Evolutionary conservation across 352 stramenopile genomes (phyloP), one percentile per base, ranked within the genome.

Genomic region (Phytophthora rubi): DNA sequence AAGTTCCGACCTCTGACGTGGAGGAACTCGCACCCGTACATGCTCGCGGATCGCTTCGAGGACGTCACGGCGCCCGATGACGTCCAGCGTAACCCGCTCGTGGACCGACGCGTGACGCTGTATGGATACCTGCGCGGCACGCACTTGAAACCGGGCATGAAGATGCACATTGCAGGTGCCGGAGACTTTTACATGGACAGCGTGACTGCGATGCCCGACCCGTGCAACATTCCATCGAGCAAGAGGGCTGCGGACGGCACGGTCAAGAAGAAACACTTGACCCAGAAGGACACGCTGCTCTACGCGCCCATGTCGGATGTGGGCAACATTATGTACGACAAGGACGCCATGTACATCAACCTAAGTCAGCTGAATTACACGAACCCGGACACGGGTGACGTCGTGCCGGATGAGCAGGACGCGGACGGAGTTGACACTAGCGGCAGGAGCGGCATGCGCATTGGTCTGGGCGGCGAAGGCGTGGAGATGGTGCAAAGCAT

Each of bases 271-370:
- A 97, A 96, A 77, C 89, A 95, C 65, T 70, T 97, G 74, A 96
- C 86, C 6, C 82, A 96, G 68, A 99, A 99, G 77, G 97, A 99
- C 69, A 97, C 89, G 18, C 80, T 99, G 48, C 74, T 94, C 42
- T 94, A 94, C 64, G 86, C 86, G 12, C 86, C 86, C 1, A 94
- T 94, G 86, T 92, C 86, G 44, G 98, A 99, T 74, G 96, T 99
- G 2, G 98, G 98, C 67, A 97, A 94, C 65, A 98, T 99, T 57
- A 93, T 95, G 66, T 99, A 98, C 65, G 98, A 99, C 77, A 99
- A 99, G 78, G 98, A 99, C 69, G 98, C 97, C 32, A 98, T 99
- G 76, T 99, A 99, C 86, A 99, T 99, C 77, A 98, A 99, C 69
- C 87, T 99, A 69, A 90, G 82, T 30, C 83, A 92, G 54, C 73